Evolutionary conservation across 2,329 filamentous ascomycete species (phyloP), one percentile per base, ranked within the genome.

Genomic region (Reticulascus tulasneorum): DNA sequence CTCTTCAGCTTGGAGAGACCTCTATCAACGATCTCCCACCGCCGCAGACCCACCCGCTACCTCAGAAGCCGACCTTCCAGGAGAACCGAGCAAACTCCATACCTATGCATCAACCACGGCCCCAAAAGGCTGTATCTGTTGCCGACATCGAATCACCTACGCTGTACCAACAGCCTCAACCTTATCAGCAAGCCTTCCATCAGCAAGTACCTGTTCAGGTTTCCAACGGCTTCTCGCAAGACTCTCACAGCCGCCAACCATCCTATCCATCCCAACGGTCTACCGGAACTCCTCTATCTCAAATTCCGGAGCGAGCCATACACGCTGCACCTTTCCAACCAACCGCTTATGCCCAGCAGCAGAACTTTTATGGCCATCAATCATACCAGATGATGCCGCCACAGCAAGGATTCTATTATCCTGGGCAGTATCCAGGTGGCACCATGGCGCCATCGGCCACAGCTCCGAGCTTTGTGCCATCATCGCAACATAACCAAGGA

Each of bases 81-180:
- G 75, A 82, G 53, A 79, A 69, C 47, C 64, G 71, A 27, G 60
- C 69, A 6, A 68, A 58, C 46, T 59, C 65, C 27, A 67, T 77
- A 47, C 77, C 88, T 1, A 95, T 97, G 81, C 87, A 97, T 57
- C 93, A 97, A 58, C 93, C 93, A 38, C 84, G 87, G 34, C 91
- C 93, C 8, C 90, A 97, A 60, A 97, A 97, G 69, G 75, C 89
- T 6, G 87, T 97, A 21, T 96, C 90, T 9, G 81, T 97, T 40
- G 86, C 88, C 38, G 89, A 88, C 51, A 95, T 97, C 49, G 93
- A 97, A 60, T 86, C 86, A 7, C 88, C 90, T 5, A 80, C 77
- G 6, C 72, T 65, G 49, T 56, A 62, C 33, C 69, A 68, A 51
- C 54, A 84, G 46, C 79, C 86, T 47, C 86, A 87, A 51, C 86